Evolutionary conservation across 2,329 filamentous ascomycete species (phyloP).

Genomic region (Plectosphaerella sp.): DNA sequence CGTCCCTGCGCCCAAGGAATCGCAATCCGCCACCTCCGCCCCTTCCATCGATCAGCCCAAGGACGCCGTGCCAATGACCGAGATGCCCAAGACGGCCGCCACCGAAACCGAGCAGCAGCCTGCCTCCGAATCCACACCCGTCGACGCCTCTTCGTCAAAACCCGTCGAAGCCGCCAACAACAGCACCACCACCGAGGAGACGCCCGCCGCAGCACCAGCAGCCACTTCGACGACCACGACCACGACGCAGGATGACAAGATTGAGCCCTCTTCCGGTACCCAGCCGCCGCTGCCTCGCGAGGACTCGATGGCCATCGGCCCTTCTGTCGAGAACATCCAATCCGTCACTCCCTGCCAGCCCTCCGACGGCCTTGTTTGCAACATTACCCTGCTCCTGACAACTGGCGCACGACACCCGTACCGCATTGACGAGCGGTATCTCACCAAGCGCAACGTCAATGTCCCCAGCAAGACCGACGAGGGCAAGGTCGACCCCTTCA

Average conservation of each 20-base stretch:
- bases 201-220: constrained; percentile 7
- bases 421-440: constrained; percentile 81
- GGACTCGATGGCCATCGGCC: constrained; percentile 37
- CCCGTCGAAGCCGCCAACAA: constrained; percentile 6
- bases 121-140: constrained; percentile 1
- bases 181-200: constrained; percentile 14
- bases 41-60: constrained; percentile 25
- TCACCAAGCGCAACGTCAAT: constrained; percentile 73
- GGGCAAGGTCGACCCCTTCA: constrained; percentile 71
- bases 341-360: constrained; percentile 22
- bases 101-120: constrained; percentile 5
- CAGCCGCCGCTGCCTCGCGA: constrained; percentile 10
- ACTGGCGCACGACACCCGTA: constrained; percentile 83
- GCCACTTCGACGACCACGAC: constrained; percentile 8
- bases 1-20: not conserved
- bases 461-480: constrained; percentile 61
- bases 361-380: constrained; percentile 44
- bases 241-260: constrained; percentile 1
- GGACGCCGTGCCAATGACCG: constrained; percentile 32
- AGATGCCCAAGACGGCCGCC: constrained; percentile 19
- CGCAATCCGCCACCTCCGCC: constrained; percentile 16
- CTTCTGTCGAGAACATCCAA: constrained; percentile 36
- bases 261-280: constrained; percentile 16
- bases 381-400: constrained; percentile 79
- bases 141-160: constrained; percentile 4